Percentiles rank a stretch among this genome's conserved stretches.
These are phyloP conservation scores for Lycium barbarum DNA, from an alignment of 257 asterid species.

Conservation along the genomic window DNA sequence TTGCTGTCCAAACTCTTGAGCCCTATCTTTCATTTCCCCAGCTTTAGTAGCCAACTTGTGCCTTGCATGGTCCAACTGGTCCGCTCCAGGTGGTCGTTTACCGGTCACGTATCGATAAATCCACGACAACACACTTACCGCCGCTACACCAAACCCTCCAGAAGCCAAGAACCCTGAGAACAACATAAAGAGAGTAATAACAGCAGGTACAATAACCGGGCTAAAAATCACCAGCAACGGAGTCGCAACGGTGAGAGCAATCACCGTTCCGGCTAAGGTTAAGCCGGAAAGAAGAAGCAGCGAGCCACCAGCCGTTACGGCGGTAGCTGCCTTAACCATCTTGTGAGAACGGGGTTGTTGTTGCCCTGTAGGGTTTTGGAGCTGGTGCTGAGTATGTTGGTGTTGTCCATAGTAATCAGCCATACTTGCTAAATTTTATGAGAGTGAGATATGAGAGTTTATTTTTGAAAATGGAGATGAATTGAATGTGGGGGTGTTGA, in stretches of 20 bases:
- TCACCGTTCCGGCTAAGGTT: slow-evolving; percentile 64
- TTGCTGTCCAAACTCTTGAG: slow-evolving; percentile 49
- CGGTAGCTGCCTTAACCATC: slow-evolving; percentile 71
- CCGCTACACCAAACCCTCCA: slow-evolving; percentile 81
- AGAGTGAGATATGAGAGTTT: background rate
- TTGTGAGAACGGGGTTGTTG: slow-evolving; percentile 53
- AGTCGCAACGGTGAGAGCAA: slow-evolving; percentile 70
- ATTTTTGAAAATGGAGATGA: background rate
- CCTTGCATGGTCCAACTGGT: slow-evolving; percentile 53
- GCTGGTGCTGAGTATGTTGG: slow-evolving; percentile 28
- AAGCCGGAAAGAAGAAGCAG: slow-evolving; percentile 71
- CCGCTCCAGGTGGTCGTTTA: slow-evolving; percentile 63
- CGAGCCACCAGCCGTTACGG: slow-evolving; percentile 72
- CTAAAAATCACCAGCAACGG: slow-evolving; percentile 83
- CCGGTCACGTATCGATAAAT: slow-evolving; percentile 69
- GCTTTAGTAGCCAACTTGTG: slow-evolving; percentile 62
- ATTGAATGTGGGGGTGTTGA: background rate
- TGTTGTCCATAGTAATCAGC: slow-evolving; percentile 45
- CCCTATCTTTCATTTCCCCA: slow-evolving; percentile 69
- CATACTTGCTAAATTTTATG: slow-evolving; percentile 32
- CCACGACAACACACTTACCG: slow-evolving; percentile 73
- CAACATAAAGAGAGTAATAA: slow-evolving; percentile 48
- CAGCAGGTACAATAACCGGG: slow-evolving; percentile 84
- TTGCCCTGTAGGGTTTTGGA: slow-evolving; percentile 19
- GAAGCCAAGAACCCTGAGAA: slow-evolving; percentile 67